Base-by-base conservation (phyloP, 23 red algal species). In the Rhodosorus marinus region DNA sequence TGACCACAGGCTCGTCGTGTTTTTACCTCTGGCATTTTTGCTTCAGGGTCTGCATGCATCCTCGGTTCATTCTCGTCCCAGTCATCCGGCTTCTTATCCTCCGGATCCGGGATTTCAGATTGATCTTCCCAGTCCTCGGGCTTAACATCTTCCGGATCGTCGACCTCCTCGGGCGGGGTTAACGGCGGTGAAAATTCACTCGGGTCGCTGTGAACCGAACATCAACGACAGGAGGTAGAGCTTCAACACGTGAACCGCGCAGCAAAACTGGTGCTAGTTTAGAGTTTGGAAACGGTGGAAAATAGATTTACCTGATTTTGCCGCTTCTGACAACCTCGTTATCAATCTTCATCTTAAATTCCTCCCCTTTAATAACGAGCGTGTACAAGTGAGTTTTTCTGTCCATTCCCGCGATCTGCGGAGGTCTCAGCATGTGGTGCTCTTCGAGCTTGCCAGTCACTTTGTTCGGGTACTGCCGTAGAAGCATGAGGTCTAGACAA, bases 31-130 rank as follows among this genome's bases (percentile, higher is more conserved):
- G 36, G 57, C 2, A 62, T 66, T 4, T 80, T 58, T 11, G 69
- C 54, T 31, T 98, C 90, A 8, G 65, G 57, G 33, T n/a, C n/a
- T n/a, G n/a, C n/a, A n/a, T n/a, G n/a, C n/a, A 98, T 98, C 51
- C 67, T 67, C 20, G 90, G 90, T 14, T 70, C 90, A 38, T 85
- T 62, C 49, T 98, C 90, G 60, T 98, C 90, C 90, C 90, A 98
- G 49, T 98, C 90, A 0, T 83, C 90, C 2, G 90, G 90, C 15
- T 98, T 79, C 0, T 33, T 67, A 0, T 74, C 90, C 6, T 77
- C 76, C 23, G 79, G 72, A 36, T 98, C 90, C 20, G 73, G 31
- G 26, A 98, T 98, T 57, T 83, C 82, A 1, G 43, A 54, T 21
- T 66, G 46, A 33, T 98, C 78, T 24, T 86, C 90, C 90, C 90